Evolutionary conservation across 768 basidiomycete genomes (phyloP).

Genomic region (Crucibulum laeve): DNA sequence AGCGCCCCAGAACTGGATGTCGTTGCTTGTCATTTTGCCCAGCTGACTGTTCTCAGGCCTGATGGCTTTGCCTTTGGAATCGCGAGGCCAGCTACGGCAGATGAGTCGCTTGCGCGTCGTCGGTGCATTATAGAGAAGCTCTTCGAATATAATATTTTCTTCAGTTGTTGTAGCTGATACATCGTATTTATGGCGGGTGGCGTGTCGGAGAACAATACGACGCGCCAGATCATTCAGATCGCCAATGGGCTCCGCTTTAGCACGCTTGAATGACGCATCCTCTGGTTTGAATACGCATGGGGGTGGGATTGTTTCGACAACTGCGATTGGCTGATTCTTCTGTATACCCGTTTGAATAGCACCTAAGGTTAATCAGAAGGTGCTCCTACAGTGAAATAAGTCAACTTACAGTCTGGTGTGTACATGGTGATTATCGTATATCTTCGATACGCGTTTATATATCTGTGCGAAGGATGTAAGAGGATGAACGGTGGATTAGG

Average conservation of each 20-base stretch:
- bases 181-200: not conserved
- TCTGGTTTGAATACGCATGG: too few relatives aligned
- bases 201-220: not conserved
- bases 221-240: not conserved
- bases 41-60: conserved; percentile 7
- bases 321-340: too few relatives aligned
- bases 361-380: too few relatives aligned
- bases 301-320: too few relatives aligned
- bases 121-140: conserved; percentile 1
- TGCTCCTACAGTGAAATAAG: too few relatives aligned
- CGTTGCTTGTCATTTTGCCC: conserved; percentile 28
- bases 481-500: too few relatives aligned
- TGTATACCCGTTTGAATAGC: too few relatives aligned
- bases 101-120: conserved; percentile 17
- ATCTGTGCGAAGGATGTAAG: too few relatives aligned
- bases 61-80: conserved; percentile 18
- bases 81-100: conserved; percentile 26
- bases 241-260: not conserved
- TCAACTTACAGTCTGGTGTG: too few relatives aligned
- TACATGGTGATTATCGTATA: too few relatives aligned
- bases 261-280: too few relatives aligned
- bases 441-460: too few relatives aligned
- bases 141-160: not conserved
- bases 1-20: conserved; percentile 34
- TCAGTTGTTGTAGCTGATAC: not conserved